Conservation (phyloP, 192 early-diverging fungal species). For the Coemansia sp. region DNA sequence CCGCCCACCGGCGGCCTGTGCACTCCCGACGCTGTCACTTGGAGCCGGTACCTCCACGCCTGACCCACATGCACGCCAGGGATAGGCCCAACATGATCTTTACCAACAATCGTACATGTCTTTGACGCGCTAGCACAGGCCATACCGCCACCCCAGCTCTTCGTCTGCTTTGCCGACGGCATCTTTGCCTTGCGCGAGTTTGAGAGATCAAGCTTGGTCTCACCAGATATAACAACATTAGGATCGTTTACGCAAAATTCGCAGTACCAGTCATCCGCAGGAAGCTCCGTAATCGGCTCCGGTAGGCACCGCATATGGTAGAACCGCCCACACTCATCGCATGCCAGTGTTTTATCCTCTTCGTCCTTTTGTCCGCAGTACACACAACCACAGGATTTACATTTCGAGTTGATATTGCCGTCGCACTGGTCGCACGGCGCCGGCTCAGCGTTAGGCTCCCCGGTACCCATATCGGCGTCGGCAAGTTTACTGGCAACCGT, state of each 20-base stretch:
- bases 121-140: conserved; percentile 56
- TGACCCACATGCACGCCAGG: conserved; percentile 65
- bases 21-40: conserved; percentile 58
- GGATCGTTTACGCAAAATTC: conserved; percentile 57
- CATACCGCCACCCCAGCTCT: conserved; percentile 64
- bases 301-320: conserved; percentile 62
- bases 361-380: conserved; percentile 61
- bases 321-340: conserved; percentile 64
- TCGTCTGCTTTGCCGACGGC: conserved; percentile 60
- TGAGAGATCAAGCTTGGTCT: conserved; percentile 47
- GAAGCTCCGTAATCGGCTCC: conserved; percentile 41
- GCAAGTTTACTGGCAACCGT: neutral
- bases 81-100: conserved; percentile 59
- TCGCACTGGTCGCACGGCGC: conserved; percentile 49
- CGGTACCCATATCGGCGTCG: neutral
- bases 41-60: conserved; percentile 60
- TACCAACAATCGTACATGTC: conserved; percentile 49
- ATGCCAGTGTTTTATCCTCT: conserved; percentile 60
- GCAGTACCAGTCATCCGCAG: conserved; percentile 61
- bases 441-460: neutral
- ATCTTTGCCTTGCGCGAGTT: conserved; percentile 55
- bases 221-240: conserved; percentile 45
- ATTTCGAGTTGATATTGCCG: conserved; percentile 23
- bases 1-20: conserved; percentile 73
- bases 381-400: conserved; percentile 60